These are phyloP conservation scores for Xylariales sp. DNA, from an alignment of 2,329 filamentous ascomycete species.

Conservation along the genomic window DNA sequence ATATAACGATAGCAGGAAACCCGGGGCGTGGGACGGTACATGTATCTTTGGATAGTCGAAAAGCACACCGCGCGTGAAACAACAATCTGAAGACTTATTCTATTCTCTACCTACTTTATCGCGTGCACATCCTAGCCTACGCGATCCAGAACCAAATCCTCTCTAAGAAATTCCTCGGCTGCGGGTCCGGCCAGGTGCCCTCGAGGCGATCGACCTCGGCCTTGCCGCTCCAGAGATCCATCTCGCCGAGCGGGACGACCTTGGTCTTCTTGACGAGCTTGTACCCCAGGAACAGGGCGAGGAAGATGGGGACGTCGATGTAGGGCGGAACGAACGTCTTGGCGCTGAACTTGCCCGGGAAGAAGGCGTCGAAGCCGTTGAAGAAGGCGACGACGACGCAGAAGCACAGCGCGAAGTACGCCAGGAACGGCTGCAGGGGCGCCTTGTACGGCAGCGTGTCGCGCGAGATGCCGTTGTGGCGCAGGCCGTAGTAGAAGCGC, in stretches of 20 bases:
- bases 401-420: slow-evolving; percentile 70
- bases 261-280: slow-evolving; percentile 74
- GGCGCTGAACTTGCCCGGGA: slow-evolving; percentile 62
- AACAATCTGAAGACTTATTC: too few relatives aligned
- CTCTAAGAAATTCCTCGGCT: slow-evolving; percentile 54
- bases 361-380: slow-evolving; percentile 78
- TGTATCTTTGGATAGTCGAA: neutral
- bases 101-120: neutral
- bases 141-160: slow-evolving; percentile 57
- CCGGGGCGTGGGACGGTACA: too few relatives aligned
- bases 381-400: slow-evolving; percentile 76
- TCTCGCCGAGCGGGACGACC: slow-evolving; percentile 52
- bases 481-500: slow-evolving; percentile 74
- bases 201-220: slow-evolving; percentile 54
- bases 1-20: neutral
- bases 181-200: slow-evolving; percentile 51
- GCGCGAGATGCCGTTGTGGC: slow-evolving; percentile 72
- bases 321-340: slow-evolving; percentile 74
- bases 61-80: neutral
- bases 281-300: slow-evolving; percentile 72
- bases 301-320: slow-evolving; percentile 76
- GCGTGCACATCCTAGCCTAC: slow-evolving; percentile 31
- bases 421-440: slow-evolving; percentile 74
- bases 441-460: slow-evolving; percentile 73
- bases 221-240: slow-evolving; percentile 57